phyloP scores from a whole-genome alignment of 2,329 filamentous ascomycete genomes.

The Tolypocladium ophioglossoides region DNA sequence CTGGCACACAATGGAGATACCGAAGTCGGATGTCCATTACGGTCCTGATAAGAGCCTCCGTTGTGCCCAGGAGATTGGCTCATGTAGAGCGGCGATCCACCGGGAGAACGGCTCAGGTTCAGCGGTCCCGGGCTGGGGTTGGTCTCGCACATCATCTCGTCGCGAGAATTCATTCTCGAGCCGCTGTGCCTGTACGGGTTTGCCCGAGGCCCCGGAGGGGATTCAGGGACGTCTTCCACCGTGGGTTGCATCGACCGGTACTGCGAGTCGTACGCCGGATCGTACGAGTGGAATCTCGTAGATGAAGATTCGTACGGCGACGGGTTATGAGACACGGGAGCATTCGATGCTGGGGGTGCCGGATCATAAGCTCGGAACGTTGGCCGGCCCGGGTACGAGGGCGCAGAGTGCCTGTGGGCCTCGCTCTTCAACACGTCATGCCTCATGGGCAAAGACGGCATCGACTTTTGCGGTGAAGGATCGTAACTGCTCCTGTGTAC shows the following conservation, averaged over 20 bases:
- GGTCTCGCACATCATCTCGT: slow-evolving; percentile 29
- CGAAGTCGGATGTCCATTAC: slow-evolving; percentile 6
- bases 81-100: slow-evolving; percentile 16
- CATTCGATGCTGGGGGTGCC: slow-evolving; percentile 26
- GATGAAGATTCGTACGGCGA: slow-evolving; percentile 24
- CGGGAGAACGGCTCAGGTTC: slow-evolving; percentile 25
- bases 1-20: slow-evolving; percentile 20
- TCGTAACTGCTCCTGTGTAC: slow-evolving; percentile 31
- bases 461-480: slow-evolving; percentile 27
- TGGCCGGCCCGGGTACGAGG: slow-evolving; percentile 42
- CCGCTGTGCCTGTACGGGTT: slow-evolving; percentile 15
- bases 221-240: slow-evolving; percentile 54
- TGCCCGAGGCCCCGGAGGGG: slow-evolving; percentile 19
- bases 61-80: slow-evolving; percentile 11
- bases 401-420: slow-evolving; percentile 41
- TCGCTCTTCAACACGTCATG: slow-evolving; percentile 48
- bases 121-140: slow-evolving; percentile 33
- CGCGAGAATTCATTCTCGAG: slow-evolving; percentile 14
- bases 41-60: slow-evolving; percentile 12
- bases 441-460: slow-evolving; percentile 41
- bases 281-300: slow-evolving; percentile 40
- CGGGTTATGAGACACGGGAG: slow-evolving; percentile 14
- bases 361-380: slow-evolving; percentile 42
- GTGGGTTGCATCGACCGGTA: slow-evolving; percentile 48
- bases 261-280: slow-evolving; percentile 33